Conservation (phyloP, 176 grass and related monocot genomes). For the Calamus simplicifolius region DNA sequence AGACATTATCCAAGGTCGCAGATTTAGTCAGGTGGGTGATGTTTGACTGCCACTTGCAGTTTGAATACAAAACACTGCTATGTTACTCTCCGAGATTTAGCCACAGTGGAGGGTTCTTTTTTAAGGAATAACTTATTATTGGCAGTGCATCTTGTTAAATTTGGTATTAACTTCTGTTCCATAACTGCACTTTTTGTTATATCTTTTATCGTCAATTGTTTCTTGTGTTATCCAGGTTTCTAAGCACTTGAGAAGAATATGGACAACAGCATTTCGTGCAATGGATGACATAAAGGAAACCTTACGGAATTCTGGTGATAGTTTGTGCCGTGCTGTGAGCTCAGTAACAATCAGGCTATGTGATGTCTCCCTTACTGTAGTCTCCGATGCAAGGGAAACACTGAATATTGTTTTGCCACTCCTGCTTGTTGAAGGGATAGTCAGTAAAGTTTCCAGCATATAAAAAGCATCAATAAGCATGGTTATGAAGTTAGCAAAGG, state of each 20-base stretch:
- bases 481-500: constrained; percentile 97
- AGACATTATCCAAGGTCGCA: constrained; percentile 90
- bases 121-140: too few species aligned
- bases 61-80: too few species aligned
- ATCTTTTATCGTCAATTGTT: constrained; percentile 6
- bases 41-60: too few species aligned
- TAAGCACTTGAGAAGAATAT: constrained; percentile 87
- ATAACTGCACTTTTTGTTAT: too few species aligned
- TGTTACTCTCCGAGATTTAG: too few species aligned
- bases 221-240: constrained; percentile 38
- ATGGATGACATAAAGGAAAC: constrained; percentile 99
- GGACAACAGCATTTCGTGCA: constrained; percentile 71
- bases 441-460: constrained; percentile 91
- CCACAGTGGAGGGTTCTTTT: too few species aligned
- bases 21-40: constrained; percentile 60
- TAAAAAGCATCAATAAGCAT: constrained; percentile 85
- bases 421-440: constrained; percentile 88
- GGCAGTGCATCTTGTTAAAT: too few species aligned
- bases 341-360: constrained; percentile 78
- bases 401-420: constrained; percentile 86
- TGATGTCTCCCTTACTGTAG: constrained; percentile 68
- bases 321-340: constrained; percentile 76
- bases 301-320: constrained; percentile 86
- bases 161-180: too few species aligned
- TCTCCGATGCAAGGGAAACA: constrained; percentile 78